These are phyloP conservation scores for Naegleria gruberi DNA, from an alignment of 208 protist genomes.

Conservation along the genomic window DNA sequence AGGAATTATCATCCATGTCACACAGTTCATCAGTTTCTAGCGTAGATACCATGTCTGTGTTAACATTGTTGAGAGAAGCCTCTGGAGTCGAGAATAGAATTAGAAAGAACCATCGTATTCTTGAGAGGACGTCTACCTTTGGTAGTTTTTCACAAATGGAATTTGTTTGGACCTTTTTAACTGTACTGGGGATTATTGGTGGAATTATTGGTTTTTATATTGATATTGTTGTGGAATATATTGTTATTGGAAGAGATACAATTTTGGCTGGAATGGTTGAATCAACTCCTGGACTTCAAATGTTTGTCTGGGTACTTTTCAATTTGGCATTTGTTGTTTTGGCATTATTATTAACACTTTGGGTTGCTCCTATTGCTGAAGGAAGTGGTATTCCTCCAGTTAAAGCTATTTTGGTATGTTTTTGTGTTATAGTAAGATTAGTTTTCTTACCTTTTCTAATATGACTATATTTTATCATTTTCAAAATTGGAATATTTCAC, in stretches of 20 bases:
- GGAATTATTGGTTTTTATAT: background rate
- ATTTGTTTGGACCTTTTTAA: constrained; percentile 12
- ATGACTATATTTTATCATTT: background rate
- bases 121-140: background rate
- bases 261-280: background rate
- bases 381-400: background rate
- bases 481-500: too few species aligned
- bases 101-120: background rate
- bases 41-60: background rate
- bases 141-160: background rate
- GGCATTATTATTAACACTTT: background rate
- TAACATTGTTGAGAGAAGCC: background rate
- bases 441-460: too few species aligned
- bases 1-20: background rate
- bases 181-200: background rate
- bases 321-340: background rate
- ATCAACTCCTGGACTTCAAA: background rate
- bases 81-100: background rate
- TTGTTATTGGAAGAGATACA: background rate
- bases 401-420: constrained; percentile 3
- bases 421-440: background rate
- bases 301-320: background rate
- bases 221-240: background rate
- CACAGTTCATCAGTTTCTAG: background rate
- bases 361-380: background rate